These are phyloP conservation scores for Gastrodia elata DNA, from an alignment of 106 monocot genomes.

Conservation along the genomic window DNA sequence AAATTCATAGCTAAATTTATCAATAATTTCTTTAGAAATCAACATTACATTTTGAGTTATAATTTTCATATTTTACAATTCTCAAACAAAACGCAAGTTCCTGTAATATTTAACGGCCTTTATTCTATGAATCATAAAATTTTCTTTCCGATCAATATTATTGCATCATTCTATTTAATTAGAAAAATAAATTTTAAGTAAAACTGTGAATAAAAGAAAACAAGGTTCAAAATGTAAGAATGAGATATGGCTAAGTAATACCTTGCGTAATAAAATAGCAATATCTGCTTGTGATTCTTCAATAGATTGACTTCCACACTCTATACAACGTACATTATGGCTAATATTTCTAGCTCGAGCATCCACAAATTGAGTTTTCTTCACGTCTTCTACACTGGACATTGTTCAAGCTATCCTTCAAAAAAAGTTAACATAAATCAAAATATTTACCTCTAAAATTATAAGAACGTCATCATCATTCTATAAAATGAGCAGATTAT, in stretches of 20 bases:
- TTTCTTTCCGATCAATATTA: not conserved
- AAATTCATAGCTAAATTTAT: not conserved
- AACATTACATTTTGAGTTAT: not conserved
- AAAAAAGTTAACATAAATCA: not conserved
- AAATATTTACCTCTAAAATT: not conserved
- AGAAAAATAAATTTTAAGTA: not conserved
- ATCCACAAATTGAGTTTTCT: constrained; percentile 65
- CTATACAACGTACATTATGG: constrained; percentile 91
- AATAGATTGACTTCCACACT: constrained; percentile 98
- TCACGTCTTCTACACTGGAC: constrained; percentile 62
- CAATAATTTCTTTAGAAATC: not conserved
- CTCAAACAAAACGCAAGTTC: not conserved
- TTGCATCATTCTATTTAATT: not conserved
- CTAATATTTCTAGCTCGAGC: constrained; percentile 90
- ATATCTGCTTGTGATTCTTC: constrained; percentile 93
- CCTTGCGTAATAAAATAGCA: constrained; percentile 85
- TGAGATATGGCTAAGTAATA: constrained; percentile 7
- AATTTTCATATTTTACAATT: not conserved
- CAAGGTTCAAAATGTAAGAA: not conserved
- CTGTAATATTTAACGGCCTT: not conserved
- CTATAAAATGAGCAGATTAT: not conserved
- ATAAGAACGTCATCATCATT: not conserved
- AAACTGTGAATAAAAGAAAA: not conserved
- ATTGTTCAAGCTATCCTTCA: constrained; percentile 15
- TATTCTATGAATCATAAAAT: not conserved